Evolutionary conservation across 192 early-diverging fungal species (phyloP), one percentile per base, ranked within the genome.

Genomic region (Rhizophlyctis rosea): DNA sequence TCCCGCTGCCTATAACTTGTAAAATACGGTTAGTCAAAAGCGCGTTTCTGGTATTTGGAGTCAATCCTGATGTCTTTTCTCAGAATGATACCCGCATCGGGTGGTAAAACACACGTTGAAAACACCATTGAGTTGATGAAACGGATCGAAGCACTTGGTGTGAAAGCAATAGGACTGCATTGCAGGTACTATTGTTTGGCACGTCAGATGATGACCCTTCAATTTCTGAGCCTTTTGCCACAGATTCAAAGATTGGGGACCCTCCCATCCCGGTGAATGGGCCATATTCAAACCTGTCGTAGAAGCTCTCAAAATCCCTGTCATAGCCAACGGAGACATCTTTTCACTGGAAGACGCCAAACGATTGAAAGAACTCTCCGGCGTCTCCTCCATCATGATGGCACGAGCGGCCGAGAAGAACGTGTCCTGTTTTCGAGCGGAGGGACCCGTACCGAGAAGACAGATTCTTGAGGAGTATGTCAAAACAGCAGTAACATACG

Each of bases 291-390:
- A 84, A 57, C 76, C 79, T 35, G 80, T 98, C 21, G 83, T 86
- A 9, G 68, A 89, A 1, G 80, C 85, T 3, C 67, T 94, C 3
- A 59, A 47, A 5, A 82, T 82, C 34, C 80, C 82, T 0, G 78
- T 98, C 32, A 90, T 96, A 57, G 91, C 91, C 0, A 98, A 98
- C 73, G 96, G 96, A 9, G 96, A 98, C 73, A 70, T 96, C 4
- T 90, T 78, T 52, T 62, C 77, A 31, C 79, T 77, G 33, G 73
- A 68, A 1, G 88, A 95, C 63, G 74, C 90, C 50, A 63, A 75
- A 28, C 72, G 71, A 55, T 74, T 89, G 5, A 84, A 71, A 78
- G 54, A 75, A 84, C 52, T 76, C 0, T 80, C 87, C 83, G 85
- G 51, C 3, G 80, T 84, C 18, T 76, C 77, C 0, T 86, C 86